phyloP scores from a whole-genome alignment of 371 early-diverging fungal genomes.

The Syncephalastrum racemosum region DNA sequence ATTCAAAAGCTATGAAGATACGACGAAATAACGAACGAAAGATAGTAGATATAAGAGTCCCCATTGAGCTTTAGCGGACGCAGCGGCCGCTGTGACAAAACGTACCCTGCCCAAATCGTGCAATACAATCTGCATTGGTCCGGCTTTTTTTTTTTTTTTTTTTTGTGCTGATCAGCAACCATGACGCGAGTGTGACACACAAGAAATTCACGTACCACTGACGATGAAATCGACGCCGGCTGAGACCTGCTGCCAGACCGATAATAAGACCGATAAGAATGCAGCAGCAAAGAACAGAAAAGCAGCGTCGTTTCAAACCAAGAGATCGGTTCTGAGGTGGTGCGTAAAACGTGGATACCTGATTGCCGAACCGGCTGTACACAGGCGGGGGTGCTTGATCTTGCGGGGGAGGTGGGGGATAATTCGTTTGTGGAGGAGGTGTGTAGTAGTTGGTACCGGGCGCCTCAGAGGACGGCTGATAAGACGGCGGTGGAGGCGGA shows the following conservation, averaged over 20 bases:
- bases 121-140: constrained; percentile 8
- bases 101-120: constrained; percentile 8
- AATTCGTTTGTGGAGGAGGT: constrained; percentile 21
- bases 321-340: constrained; percentile 26
- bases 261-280: constrained; percentile 26
- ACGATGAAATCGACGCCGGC: constrained; percentile 14
- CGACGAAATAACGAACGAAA: too few species aligned
- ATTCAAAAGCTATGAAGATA: too few species aligned
- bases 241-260: constrained; percentile 28
- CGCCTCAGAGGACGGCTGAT: background rate
- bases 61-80: background rate
- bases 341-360: constrained; percentile 24
- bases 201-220: constrained; percentile 23
- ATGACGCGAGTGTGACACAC: background rate
- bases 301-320: constrained; percentile 22
- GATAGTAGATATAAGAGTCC: too few species aligned
- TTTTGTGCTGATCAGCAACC: background rate
- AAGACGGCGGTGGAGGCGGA: background rate
- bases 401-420: constrained; percentile 22
- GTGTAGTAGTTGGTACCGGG: background rate
- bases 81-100: constrained; percentile 1
- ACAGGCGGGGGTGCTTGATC: constrained; percentile 10
- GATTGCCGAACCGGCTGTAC: constrained; percentile 7
- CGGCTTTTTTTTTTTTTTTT: constrained; percentile 1
- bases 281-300: constrained; percentile 24